Evolutionary conservation across 108 stramenopile species (phyloP).

Genomic region (Cyclotella sp.): DNA sequence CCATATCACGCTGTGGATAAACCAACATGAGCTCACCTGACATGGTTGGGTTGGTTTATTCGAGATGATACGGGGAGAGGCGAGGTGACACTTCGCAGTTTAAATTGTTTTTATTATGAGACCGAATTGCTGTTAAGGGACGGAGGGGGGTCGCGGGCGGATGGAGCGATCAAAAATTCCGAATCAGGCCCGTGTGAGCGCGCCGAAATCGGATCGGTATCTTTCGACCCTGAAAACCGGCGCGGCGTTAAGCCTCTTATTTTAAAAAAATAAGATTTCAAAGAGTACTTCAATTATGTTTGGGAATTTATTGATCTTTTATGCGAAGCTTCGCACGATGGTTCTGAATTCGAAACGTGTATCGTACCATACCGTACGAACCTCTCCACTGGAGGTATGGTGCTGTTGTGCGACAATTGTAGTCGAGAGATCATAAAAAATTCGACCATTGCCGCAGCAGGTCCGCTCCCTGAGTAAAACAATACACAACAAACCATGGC

Average conservation of each 20-base stretch:
- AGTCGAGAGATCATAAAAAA: too few relatives aligned
- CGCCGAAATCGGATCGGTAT: background rate
- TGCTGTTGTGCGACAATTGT: too few relatives aligned
- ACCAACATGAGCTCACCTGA: slow-evolving; percentile 5
- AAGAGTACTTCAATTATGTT: background rate
- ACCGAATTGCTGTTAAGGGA: background rate
- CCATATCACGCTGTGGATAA: too few relatives aligned
- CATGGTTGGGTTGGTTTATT: background rate
- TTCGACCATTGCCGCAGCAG: too few relatives aligned
- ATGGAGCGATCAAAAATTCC: background rate
- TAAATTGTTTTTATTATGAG: background rate
- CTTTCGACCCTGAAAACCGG: slow-evolving; percentile 1
- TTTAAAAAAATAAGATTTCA: background rate
- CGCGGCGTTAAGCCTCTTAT: background rate
- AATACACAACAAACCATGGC: too few relatives aligned
- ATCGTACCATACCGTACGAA: too few relatives aligned
- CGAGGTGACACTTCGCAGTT: too few relatives aligned
- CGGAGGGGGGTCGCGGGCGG: background rate
- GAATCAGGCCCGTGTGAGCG: background rate
- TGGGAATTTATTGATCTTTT: background rate
- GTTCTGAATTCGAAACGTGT: too few relatives aligned
- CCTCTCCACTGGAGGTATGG: too few relatives aligned
- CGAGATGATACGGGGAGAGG: background rate
- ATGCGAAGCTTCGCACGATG: background rate
- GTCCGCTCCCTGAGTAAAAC: too few relatives aligned